Evolutionary conservation across 805 yeast genomes (phyloP), one percentile per base, ranked within the genome.

Genomic region (Wickerhamiella kurtzmanii): DNA sequence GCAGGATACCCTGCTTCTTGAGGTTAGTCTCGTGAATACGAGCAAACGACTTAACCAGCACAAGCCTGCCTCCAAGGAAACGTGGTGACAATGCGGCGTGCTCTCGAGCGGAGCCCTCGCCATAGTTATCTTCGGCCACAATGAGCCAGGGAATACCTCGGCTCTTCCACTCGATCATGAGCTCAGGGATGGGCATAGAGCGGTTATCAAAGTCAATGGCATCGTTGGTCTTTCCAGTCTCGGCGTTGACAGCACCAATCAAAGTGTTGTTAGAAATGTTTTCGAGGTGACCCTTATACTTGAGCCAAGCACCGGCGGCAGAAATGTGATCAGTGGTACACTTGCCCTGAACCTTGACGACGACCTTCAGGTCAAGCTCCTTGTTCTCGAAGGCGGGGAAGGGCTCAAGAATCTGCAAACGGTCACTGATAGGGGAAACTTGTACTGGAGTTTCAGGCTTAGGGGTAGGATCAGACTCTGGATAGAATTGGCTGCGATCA

Each of bases 71-170:
- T 50, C 96, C 97, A 41, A 92, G 73, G 71, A 84, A 92, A 67
- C 94, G 76, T 48, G 97, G 98, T 32, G 92, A 85, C 56, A 92
- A 72, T 15, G 97, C 97, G 41, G 98, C 98, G 61, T 89, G 98
- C 66, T 89, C 98, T 75, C 98, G 83, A 28, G 98, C 96, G 44
- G 96, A 88, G 59, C 98, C 98, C 71, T 89, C 98, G 68, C 98
- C 98, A 61, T 89, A 92, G 68, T 89, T 89, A 64, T 92, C 95
- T 65, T 92, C 98, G 46, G 96, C 97, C 53, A 92, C 82, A 41
- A 92, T 96, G 55, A 79, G 74, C 98, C 98, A 89, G 18, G 94
- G 92, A 57, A 82, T 75, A 16, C 66, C 56, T 51, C 85, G 92
- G 44, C 77, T 70, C 64, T 89, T 88, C 96, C 96, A 92, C 65